Evolutionary conservation across 2,329 filamentous ascomycete genomes (phyloP).

Genomic region (Chaetomium strumarium): DNA sequence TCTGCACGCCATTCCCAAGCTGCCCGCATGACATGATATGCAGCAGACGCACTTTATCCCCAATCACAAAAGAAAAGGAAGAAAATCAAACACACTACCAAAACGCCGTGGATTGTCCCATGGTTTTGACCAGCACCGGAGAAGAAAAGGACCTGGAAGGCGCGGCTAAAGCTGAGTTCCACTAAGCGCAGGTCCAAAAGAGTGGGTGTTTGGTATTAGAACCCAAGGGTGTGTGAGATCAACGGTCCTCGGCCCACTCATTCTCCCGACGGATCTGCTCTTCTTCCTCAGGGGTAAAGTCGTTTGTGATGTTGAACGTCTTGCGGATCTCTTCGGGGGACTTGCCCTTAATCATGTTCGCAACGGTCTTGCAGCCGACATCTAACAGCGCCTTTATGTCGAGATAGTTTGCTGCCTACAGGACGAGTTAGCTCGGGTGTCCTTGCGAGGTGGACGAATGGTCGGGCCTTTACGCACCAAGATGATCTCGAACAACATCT

Average conservation of each 20-base stretch:
- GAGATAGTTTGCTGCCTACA: constrained; percentile 90
- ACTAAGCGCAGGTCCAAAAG: background rate
- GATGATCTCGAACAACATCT: constrained; percentile 99
- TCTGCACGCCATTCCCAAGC: too few species aligned
- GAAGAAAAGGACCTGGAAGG: background rate
- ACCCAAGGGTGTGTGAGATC: constrained; percentile 20
- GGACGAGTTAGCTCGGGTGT: constrained; percentile 17
- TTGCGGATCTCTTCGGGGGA: constrained; percentile 98
- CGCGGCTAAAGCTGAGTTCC: background rate
- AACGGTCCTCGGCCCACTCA: constrained; percentile 84
- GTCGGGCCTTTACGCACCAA: constrained; percentile 56
- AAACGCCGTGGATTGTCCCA: constrained; percentile 2
- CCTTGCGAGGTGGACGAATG: background rate
- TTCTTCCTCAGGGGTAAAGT: constrained; percentile 98
- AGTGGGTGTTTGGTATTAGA: too few species aligned
- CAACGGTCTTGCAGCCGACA: constrained; percentile 98
- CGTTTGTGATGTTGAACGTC: constrained; percentile 99
- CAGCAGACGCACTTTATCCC: background rate
- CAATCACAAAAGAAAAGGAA: background rate
- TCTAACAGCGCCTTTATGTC: constrained; percentile 98
- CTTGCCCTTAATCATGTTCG: constrained; percentile 99
- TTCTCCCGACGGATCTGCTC: constrained; percentile 93
- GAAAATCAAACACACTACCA: background rate
- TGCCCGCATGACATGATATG: too few species aligned
- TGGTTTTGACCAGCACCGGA: background rate